Conservation (phyloP, 1,284 basidiomycete species). For the Grifola frondosa region DNA sequence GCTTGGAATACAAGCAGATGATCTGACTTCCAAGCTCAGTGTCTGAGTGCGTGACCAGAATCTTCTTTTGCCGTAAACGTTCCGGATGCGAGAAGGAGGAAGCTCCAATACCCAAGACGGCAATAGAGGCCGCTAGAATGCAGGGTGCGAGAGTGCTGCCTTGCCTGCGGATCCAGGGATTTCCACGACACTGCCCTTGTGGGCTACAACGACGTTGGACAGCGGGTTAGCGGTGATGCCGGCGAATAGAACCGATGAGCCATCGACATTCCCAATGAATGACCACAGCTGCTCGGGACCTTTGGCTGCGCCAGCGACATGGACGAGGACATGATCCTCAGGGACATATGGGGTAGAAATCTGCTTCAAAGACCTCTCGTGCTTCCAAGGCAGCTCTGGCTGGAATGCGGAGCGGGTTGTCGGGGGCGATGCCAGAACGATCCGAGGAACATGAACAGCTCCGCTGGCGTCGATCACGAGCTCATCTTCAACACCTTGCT, state of each 20-base stretch:
- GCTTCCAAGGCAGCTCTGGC: conserved; percentile 10
- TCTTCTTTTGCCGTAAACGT: conserved; percentile 6
- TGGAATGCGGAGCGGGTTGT: not conserved
- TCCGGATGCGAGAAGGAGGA: conserved; percentile 10
- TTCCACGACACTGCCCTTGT: conserved; percentile 6
- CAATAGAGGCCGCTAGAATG: conserved; percentile 2
- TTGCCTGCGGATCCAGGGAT: not conserved
- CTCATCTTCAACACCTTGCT: conserved; percentile 7
- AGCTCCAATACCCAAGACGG: conserved; percentile 9
- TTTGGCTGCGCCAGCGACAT: conserved; percentile 5
- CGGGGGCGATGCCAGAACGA: conserved; percentile 6
- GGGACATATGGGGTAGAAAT: conserved; percentile 1
- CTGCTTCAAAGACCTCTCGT: conserved; percentile 6
- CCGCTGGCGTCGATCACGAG: conserved; percentile 9
- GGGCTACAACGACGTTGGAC: conserved; percentile 10
- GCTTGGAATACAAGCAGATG: not conserved
- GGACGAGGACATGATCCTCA: conserved; percentile 10
- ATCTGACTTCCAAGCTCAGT: conserved; percentile 7
- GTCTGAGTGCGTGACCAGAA: conserved; percentile 12
- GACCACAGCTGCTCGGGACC: conserved; percentile 6
- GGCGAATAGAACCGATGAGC: conserved; percentile 4
- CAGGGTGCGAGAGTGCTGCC: not conserved
- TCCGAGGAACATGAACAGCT: conserved; percentile 8
- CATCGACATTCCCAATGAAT: conserved; percentile 9
- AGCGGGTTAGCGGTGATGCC: conserved; percentile 10